Evolutionary conservation across 2,329 filamentous ascomycete species (phyloP), one percentile per base, ranked within the genome.

Genomic region (Tetracladium maxilliforme): DNA sequence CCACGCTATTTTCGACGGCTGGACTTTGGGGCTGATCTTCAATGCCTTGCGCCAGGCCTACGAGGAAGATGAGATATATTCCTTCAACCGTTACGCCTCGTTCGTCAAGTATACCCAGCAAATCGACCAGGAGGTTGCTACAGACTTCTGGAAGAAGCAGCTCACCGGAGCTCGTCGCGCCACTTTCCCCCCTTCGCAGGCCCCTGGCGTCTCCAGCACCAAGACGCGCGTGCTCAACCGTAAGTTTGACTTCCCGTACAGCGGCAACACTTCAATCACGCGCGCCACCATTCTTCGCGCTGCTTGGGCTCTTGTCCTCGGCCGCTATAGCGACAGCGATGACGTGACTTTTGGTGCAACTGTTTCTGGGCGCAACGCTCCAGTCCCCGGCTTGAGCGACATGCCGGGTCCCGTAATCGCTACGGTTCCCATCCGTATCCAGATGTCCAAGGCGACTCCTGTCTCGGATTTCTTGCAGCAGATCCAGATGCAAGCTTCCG

Each of bases 321-420:
- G 42, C 2, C 29, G 46, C 7, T 50, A 52, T 24, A 40, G 48
- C 28, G 44, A 43, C 4, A 38, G 44, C 14, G 27, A 42, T 10
- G 49, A 54, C 24, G 42, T 53, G 13, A 34, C 52, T 12, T 54
- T 56, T 26, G 52, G 52, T 7, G 49, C 49, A 33, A 54, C 49
- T 2, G 36, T 54, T 10, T 50, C 52, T 4, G 52, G 52, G 10
- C 46, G 52, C 19, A 49, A 48, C 2, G 43, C 47, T 18, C 34
- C 49, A 6, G 22, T 56, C 6, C 32, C 40, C 5, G 50, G 47
- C 5, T 44, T 56, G 15, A 52, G 54, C 27, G 36, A 45, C 14
- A 54, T 58, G 22, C 43, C 51, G 28, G 54, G 53, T 1, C 52
- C 54, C 9, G 50, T 51, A 37, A 51, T 56, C 24, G 51, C 50